Evolutionary conservation across 495 filamentous ascomycete species (phyloP), one percentile per base, ranked within the genome.

Genomic region (Penicillium taxi): DNA sequence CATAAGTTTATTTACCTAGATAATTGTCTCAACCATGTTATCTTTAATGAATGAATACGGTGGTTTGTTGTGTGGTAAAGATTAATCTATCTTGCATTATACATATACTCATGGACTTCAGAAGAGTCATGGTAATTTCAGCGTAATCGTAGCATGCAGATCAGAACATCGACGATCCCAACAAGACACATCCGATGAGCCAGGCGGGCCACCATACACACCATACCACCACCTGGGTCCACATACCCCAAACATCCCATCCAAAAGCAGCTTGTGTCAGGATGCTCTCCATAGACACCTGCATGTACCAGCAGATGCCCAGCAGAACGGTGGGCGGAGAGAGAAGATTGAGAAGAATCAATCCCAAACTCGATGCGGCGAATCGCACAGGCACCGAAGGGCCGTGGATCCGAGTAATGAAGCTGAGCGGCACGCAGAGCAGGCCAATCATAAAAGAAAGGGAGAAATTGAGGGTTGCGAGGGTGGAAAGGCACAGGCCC

Each of bases 141-240:
- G n/a, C n/a, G n/a, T n/a, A n/a, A n/a, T n/a, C n/a, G n/a, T n/a
- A n/a, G 21, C 6, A 24, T 23, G 16, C 13, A 37, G 17, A 37
- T 51, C 36, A 64, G 36, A 67, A 66, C 22, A 67, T 40, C 6
- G 62, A 67, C 35, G 56, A 53, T 32, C 64, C 66, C 26, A 74
- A 44, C 37, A 75, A 47, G 0, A 80, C 64, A 39, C 64, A 63
- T 14, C 74, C 86, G 9, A 75, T 72, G 35, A 95, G 48, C 93
- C 91, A 96, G 15, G 85, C 87, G 6, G 91, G 93, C 90, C 90
- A 98, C 91, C 91, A 98, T 19, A 96, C 86, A 57, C 86, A 85
- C 87, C 93, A 98, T 12, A 96, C 79, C 24, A 96, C 79, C 6
- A 96, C 77, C 41, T 82, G 64, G 24, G 87, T 94, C 69, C 87